Evolutionary conservation across 148 eudicot genomes (phyloP), one percentile per base, ranked within the genome.

Genomic region (Rhododendron molle): DNA sequence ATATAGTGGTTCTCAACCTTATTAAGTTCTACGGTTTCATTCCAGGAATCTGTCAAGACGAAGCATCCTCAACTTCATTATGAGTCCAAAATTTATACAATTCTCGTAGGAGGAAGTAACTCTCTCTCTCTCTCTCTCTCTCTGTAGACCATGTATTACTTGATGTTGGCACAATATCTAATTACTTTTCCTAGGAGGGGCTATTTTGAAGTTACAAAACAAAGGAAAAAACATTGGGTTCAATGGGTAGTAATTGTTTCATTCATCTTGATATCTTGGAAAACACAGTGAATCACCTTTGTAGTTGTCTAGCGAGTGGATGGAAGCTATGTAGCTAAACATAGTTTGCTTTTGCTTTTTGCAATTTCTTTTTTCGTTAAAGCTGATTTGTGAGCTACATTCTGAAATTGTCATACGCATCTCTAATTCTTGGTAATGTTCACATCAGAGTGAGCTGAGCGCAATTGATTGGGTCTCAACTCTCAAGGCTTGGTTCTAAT

Each of bases 61-160:
- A 97, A 92, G 92, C 98, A 97, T 85, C 99, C 99, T 71, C 99
- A 97, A 83, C 95, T 97, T 88, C 96, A 95, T 77, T 97, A 97
- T 83, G 99, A 97, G 86, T 97, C 99, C 26, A 97, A 94, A 86
- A 89, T 97, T 67, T 97, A 97, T 84, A 91, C 93, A 95, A 90
- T 94, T 89, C 95, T 97, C 83, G 98, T 95, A 89, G 99, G 99
- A 89, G 99, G 99, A 92, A 94, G 99, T 97, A 91, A 90, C 93
- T 30, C 34, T 28, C 71, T 80, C 38, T 87, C 58, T 79, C 67
- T 81, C 86, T 76, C 38, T 69, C 56, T 46, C n/a, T 73, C 67
- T 30, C 34, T 20, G 54, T 80, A n/a, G 43, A 14, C 38, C 26
- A 34, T 82, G 49, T 5, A 58, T 34, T 58, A 34, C 32, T 82